Evolutionary conservation across 495 filamentous ascomycete species (phyloP), one percentile per base, ranked within the genome.

Genomic region (Amniculicola lignicola): DNA sequence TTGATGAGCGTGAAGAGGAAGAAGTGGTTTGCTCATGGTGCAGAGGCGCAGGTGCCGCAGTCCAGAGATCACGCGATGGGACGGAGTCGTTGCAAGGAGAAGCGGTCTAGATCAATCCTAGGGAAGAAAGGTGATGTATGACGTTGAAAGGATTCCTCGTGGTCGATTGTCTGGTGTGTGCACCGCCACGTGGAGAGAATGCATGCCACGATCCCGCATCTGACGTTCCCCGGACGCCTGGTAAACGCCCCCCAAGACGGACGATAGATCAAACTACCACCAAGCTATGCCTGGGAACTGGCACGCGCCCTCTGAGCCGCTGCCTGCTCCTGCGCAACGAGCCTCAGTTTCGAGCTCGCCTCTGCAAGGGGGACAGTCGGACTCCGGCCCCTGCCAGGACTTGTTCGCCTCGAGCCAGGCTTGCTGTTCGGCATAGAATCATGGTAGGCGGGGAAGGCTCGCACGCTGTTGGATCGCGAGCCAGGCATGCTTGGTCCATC

Each of bases 371-470:
- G 31, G n/a, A 54, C 19, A 15, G 35, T 31, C 6, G 41, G 39
- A 21, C 31, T 53, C 6, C 45, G 45, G 27, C 48, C 50, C 6
- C 45, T 36, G 27, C 48, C 50, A 19, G 50, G 50, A 54, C 57
- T 60, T 6, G 21, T 38, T 4, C 43, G 37, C 4, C 56, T 21
- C 12, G 28, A 40, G 5, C 19, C 27, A 2, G 41, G 23, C 23
- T 43, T 31, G 14, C 33, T 48, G 6, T 11, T n/a, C 3, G 48
- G 40, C n/a, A n/a, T n/a, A n/a, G n/a, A n/a, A n/a, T n/a, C n/a
- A 35, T 27, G 5, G 1, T 36, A 51, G n/a, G 48, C 7, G 16
- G 56, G 24, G 15, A n/a, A 19, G 6, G 31, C 24, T 11, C 21
- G 27, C 6, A 52, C 42, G 40, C 41, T 49, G 16, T 51, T 51